Evolutionary conservation across 169 alveolate species (phyloP), one percentile per base, ranked within the genome.

Genomic region (Theileria orientalis): DNA sequence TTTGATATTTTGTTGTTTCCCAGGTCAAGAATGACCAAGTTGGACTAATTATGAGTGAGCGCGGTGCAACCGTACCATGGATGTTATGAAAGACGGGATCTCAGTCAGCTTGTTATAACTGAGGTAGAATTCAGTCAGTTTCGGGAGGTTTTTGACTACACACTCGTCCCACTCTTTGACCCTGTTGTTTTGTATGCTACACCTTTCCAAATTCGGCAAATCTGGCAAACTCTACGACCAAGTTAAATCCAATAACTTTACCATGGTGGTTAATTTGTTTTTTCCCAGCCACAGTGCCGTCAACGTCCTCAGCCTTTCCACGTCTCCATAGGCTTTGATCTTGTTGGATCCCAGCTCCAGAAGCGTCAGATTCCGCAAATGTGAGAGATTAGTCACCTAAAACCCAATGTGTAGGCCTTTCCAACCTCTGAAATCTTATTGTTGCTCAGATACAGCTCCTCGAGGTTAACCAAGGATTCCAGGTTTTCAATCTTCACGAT

Each of bases 211-310:
- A 29, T 83, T 73, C 3, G 91, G 92, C 46, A 90, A 66, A 1
- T 29, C 54, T 0, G 93, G 93, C n/a, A 87, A 21, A 8, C 61
- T 42, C 76, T 68, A 51, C 14, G 29, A 27, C 5, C 29, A 5
- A 21, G 21, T 68, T 51, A 19, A 1, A 77, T 49, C 27, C 63
- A 49, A 30, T 76, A 76, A 2, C 14, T 40, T 35, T 68, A 68
- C 69, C 73, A 91, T 64, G n/a, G 73, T 60, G 19, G 92, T 87
- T 64, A 94, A 75, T 68, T 93, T 94, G 85, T 94, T 94, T 32
- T 91, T 87, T 25, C 97, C 97, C 30, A 94, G 77, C 96, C 96
- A 93, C 46, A 94, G 85, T 56, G 94, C 93, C 61, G 57, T 84
- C 46, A 94, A 86, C 30, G 83, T 66, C 32, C 47, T 69, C 25